Conservation (phyloP, 2,329 filamentous ascomycete genomes). For the Aspergillus sp. region DNA sequence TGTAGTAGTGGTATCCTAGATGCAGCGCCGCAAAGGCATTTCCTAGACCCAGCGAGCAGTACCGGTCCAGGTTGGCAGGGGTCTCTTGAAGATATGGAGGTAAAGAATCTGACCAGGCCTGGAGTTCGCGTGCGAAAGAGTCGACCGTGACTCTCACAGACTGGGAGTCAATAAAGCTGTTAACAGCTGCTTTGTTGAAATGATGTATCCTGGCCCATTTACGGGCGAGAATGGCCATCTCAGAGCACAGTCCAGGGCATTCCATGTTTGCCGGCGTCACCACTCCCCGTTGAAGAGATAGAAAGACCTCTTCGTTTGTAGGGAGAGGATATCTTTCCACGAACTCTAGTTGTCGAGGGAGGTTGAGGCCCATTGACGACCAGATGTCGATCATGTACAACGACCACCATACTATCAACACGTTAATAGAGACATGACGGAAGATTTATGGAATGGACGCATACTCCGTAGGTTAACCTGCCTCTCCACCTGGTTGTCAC, state of each 20-base stretch:
- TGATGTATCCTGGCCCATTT: slow-evolving; percentile 3
- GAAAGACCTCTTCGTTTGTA: slow-evolving; percentile 31
- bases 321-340: slow-evolving; percentile 32
- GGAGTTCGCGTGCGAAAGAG: background rate
- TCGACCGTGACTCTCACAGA: background rate
- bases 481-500: slow-evolving; percentile 19
- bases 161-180: slow-evolving; percentile 36
- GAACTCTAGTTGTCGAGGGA: slow-evolving; percentile 33
- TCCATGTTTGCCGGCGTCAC: no score
- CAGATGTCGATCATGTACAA: slow-evolving; percentile 45
- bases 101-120: background rate
- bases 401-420: slow-evolving; percentile 39
- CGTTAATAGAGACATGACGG: slow-evolving; percentile 19
- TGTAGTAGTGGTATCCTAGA: slow-evolving; percentile 49
- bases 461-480: background rate
- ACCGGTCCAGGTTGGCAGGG: slow-evolving; percentile 39
- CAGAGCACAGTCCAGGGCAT: background rate
- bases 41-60: slow-evolving; percentile 42
- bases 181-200: slow-evolving; percentile 24
- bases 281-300: no score
- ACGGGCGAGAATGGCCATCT: background rate
- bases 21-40: slow-evolving; percentile 48
- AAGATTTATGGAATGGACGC: background rate
- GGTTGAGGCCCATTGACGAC: slow-evolving; percentile 37
- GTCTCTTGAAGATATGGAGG: slow-evolving; percentile 36